Evolutionary conservation across 768 basidiomycete genomes (phyloP).

Genomic region (Hericium alpestre): DNA sequence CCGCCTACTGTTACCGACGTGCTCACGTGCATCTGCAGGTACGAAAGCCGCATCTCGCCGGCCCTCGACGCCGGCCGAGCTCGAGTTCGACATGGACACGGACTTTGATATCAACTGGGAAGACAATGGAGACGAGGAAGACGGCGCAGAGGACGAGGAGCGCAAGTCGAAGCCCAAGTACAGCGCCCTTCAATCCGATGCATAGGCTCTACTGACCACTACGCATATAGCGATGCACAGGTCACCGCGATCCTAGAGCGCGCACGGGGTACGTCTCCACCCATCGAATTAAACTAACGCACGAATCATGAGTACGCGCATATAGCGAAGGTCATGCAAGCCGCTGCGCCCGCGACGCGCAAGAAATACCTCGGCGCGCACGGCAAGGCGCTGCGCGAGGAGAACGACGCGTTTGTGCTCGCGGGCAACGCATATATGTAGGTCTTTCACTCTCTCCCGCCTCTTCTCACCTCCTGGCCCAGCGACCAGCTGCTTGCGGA

Average conservation of each 20-base stretch:
- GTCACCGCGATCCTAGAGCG: neutral
- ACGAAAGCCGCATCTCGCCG: too few relatives aligned
- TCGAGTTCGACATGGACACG: neutral
- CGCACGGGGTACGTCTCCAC: neutral
- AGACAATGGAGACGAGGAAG: neutral
- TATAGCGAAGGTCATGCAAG: neutral
- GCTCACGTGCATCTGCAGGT: too few relatives aligned
- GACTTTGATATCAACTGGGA: neutral
- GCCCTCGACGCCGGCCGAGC: neutral
- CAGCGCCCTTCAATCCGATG: too few relatives aligned
- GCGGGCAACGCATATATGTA: conserved; percentile 12
- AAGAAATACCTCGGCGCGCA: conserved; percentile 3
- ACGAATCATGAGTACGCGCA: neutral
- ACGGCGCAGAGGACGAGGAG: neutral
- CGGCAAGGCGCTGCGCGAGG: conserved; percentile 5
- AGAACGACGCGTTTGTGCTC: conserved; percentile 2
- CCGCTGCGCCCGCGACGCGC: neutral
- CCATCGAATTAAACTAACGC: neutral
- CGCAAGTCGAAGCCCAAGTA: neutral
- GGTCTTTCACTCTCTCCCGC: neutral
- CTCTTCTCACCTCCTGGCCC: neutral
- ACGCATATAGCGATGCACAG: neutral
- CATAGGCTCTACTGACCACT: too few relatives aligned
- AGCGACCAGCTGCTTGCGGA: neutral
- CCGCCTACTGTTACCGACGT: too few relatives aligned